Percentiles rank a stretch among this genome's conserved stretches.
phyloP scores from a whole-genome alignment of 306 rosid species.

The Prunus campanulata region DNA sequence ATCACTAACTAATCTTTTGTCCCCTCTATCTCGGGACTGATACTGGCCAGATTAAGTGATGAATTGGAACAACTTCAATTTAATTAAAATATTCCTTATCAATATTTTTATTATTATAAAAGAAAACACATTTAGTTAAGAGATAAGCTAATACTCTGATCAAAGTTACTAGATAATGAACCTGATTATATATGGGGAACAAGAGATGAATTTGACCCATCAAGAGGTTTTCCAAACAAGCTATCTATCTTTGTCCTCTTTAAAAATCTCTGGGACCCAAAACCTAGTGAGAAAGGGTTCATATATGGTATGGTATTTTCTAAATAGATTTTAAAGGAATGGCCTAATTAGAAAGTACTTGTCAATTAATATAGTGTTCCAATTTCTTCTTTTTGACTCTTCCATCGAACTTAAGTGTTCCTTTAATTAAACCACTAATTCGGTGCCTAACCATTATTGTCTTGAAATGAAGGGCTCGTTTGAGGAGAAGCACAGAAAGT shows the following conservation, averaged over 20 bases:
- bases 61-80: background rate
- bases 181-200: no score
- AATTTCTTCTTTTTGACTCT: slow-evolving; percentile 13
- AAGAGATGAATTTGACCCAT: background rate
- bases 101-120: no score
- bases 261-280: slow-evolving; percentile 3
- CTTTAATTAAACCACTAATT: background rate
- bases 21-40: background rate
- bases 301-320: background rate
- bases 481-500: no score
- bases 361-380: background rate
- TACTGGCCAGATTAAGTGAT: background rate
- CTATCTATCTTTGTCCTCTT: background rate
- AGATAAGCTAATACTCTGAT: background rate
- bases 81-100: no score
- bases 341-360: background rate
- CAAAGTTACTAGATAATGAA: no score
- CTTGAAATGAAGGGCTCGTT: no score
- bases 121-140: no score
- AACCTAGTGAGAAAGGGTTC: background rate
- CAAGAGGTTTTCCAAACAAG: background rate
- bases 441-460: background rate
- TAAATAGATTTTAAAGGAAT: background rate
- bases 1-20: background rate
- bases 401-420: background rate